phyloP scores from a whole-genome alignment of 2,329 filamentous ascomycete genomes.

The Alternaria dauci region DNA sequence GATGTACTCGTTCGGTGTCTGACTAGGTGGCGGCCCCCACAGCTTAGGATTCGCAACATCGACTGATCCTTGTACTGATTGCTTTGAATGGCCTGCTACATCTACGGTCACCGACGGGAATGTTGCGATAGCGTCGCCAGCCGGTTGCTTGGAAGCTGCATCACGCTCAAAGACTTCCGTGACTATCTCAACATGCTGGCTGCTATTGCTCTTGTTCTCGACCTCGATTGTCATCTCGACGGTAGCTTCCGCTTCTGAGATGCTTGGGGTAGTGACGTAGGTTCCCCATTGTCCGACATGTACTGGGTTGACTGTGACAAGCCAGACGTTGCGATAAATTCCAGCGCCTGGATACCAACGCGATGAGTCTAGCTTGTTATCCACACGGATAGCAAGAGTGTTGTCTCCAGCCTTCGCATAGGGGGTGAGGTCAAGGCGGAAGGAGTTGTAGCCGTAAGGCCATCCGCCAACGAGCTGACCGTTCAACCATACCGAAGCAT shows the following conservation, averaged over 20 bases:
- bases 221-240: slow-evolving; percentile 57
- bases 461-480: slow-evolving; percentile 61
- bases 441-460: slow-evolving; percentile 63
- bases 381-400: slow-evolving; percentile 60
- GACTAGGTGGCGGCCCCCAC: slow-evolving; percentile 60
- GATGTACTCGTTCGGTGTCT: slow-evolving; percentile 59
- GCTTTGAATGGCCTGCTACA: slow-evolving; percentile 45
- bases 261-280: slow-evolving; percentile 56
- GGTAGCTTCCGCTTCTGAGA: slow-evolving; percentile 58
- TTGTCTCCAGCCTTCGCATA: slow-evolving; percentile 53
- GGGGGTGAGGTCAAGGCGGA: slow-evolving; percentile 60
- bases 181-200: slow-evolving; percentile 48
- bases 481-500: slow-evolving; percentile 63
- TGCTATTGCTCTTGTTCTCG: slow-evolving; percentile 54
- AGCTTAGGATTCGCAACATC: slow-evolving; percentile 53
- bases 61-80: slow-evolving; percentile 47
- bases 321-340: slow-evolving; percentile 64
- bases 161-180: slow-evolving; percentile 56
- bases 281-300: slow-evolving; percentile 61
- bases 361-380: slow-evolving; percentile 59
- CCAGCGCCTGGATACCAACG: slow-evolving; percentile 65
- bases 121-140: slow-evolving; percentile 40
- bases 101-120: slow-evolving; percentile 46
- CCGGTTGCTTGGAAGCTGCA: slow-evolving; percentile 31
- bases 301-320: slow-evolving; percentile 57